Percentiles rank a stretch among this genome's conserved stretches.
phyloP scores from a whole-genome alignment of 148 eudicot genomes.

The Cornus suecica region DNA sequence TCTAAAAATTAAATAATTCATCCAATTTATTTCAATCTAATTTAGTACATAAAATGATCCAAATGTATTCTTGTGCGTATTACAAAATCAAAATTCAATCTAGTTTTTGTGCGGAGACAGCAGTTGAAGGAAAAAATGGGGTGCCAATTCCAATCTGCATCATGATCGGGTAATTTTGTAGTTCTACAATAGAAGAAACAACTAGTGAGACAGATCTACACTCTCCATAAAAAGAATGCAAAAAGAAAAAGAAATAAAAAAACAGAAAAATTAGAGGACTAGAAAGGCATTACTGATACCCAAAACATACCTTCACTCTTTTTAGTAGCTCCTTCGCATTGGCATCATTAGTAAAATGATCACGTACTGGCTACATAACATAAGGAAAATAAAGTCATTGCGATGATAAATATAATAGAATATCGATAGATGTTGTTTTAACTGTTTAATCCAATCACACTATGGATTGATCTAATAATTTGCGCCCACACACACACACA shows the following conservation, averaged over 20 bases:
- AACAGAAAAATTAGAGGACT: not conserved
- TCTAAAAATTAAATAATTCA: too few species aligned
- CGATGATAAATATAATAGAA: not conserved
- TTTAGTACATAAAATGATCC: not conserved
- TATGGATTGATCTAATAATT: too few species aligned
- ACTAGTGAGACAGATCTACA: not conserved
- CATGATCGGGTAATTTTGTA: slow-evolving; percentile 33
- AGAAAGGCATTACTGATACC: not conserved
- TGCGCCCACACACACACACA: too few species aligned
- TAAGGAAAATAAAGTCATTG: not conserved
- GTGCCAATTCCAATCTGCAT: slow-evolving; percentile 8
- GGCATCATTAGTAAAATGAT: slow-evolving; percentile 61
- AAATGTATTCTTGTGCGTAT: too few species aligned
- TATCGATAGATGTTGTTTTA: too few species aligned
- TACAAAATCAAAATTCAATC: not conserved
- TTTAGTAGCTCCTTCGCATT: slow-evolving; percentile 64
- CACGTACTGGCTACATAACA: slow-evolving; percentile 73
- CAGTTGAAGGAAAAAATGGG: not conserved
- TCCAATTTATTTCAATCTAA: not conserved
- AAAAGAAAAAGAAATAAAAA: not conserved
- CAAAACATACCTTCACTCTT: slow-evolving; percentile 64
- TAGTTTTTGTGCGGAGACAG: not conserved
- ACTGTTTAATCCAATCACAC: too few species aligned
- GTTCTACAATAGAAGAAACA: slow-evolving; percentile 16
- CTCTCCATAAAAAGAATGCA: not conserved